phyloP scores from a whole-genome alignment of 2,329 filamentous ascomycete species.

The Fusarium nelsonii region DNA sequence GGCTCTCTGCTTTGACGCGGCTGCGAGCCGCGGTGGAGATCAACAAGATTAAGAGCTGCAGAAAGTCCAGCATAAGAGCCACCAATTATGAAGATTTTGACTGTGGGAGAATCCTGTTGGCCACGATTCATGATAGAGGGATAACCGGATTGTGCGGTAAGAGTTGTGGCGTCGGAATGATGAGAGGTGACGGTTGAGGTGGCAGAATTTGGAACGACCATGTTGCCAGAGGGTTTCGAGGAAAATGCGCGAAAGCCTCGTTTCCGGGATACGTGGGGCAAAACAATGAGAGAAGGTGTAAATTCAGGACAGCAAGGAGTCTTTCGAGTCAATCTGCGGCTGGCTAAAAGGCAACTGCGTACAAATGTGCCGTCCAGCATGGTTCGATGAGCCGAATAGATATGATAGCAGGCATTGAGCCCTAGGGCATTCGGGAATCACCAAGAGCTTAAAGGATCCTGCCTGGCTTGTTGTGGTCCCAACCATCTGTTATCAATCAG shows the following conservation, averaged over 20 bases:
- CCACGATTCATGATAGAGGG: background rate
- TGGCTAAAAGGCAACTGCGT: background rate
- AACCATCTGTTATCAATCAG: background rate
- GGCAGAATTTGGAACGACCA: background rate
- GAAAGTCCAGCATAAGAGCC: conserved; percentile 7
- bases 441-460: background rate
- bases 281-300: background rate
- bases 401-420: background rate
- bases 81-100: background rate
- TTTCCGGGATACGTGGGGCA: background rate
- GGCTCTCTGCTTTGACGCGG: too few species aligned
- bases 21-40: background rate
- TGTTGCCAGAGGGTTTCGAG: background rate
- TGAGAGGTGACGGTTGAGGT: background rate
- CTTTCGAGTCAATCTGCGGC: background rate
- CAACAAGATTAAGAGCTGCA: conserved; percentile 1
- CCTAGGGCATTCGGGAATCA: background rate
- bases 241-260: background rate
- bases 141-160: background rate
- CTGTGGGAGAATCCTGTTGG: background rate
- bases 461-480: background rate
- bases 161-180: background rate
- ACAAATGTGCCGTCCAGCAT: background rate
- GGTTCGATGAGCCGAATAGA: background rate
- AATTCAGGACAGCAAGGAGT: background rate